Evolutionary conservation across 1,284 basidiomycete species (phyloP), one percentile per base, ranked within the genome.

Genomic region (Caloboletus firmus): DNA sequence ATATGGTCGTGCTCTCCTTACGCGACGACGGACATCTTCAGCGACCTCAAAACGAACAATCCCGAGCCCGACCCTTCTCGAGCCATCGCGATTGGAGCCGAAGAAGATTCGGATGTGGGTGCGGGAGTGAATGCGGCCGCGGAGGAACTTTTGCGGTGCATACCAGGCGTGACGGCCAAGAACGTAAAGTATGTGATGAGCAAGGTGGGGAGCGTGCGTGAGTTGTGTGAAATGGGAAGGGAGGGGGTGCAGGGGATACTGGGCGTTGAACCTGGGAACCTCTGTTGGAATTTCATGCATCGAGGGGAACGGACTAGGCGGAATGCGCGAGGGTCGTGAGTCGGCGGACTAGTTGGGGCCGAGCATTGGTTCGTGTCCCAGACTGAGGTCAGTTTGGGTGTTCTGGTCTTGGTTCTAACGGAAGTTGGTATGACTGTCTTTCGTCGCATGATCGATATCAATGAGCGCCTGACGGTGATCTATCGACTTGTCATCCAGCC

Each of bases 1-100:
- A 91, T 99, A 64, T 99, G 97, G 97, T 96, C 94, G 0, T 94
- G 93, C 2, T 98, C 95, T 2, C 94, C 97, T 0, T 93, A 93
- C 64, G 89, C 93, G 26, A 95, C 93, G 0, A 84, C 94, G 0
- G 89, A 95, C 59, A 95, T 98, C 52, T 95, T 98, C 74, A 85
- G 84, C 43, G 96, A 98, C 65, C 84, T 99, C 30, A 99, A 99
- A 70, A 65, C 77, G n/a, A 87, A 89, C 60, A 83, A 85, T 50
- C 75, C 83, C 1, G 94, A 99, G 68, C 97, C 96, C 0, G 90
- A 97, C 59, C 81, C 85, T 11, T 67, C 76, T 7, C 81, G 80
- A 37, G 94, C 95, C 0, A 83, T 93, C 35, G 72, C 85, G 7
- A 79, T 93, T 26, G 94, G 94, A 13, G 88, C 90, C 0, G 92